Percentiles rank a stretch among this genome's conserved stretches.
These are phyloP conservation scores for Postia placenta DNA, from an alignment of 768 basidiomycete genomes.

Conservation along the genomic window DNA sequence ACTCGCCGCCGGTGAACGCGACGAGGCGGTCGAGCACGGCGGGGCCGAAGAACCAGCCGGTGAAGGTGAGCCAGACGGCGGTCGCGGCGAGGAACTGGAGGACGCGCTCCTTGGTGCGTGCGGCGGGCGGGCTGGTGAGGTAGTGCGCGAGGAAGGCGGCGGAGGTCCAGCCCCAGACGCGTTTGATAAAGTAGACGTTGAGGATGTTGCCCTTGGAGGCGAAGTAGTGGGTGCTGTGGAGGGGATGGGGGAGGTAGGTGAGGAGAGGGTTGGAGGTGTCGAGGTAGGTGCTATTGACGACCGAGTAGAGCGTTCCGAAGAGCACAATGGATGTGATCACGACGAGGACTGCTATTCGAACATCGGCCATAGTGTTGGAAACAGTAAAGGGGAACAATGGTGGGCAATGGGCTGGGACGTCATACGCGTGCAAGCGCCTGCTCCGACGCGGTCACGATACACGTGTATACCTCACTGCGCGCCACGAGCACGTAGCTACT, in stretches of 20 bases:
- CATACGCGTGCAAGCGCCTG: too few species aligned
- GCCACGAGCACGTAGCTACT: too few species aligned
- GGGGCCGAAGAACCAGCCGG: constrained; percentile 87
- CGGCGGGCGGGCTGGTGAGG: constrained; percentile 45
- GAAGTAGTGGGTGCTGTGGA: constrained; percentile 60
- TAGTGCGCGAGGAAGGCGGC: constrained; percentile 54
- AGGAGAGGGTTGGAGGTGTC: constrained; percentile 80
- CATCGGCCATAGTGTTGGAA: constrained; percentile 15
- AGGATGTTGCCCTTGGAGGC: constrained; percentile 76
- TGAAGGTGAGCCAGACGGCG: constrained; percentile 66
- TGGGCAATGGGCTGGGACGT: too few species aligned
- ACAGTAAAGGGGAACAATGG: too few species aligned
- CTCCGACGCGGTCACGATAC: too few species aligned
- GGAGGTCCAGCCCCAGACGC: constrained; percentile 88
- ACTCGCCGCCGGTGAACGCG: constrained; percentile 67
- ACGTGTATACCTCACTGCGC: too few species aligned
- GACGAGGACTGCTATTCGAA: constrained; percentile 26
- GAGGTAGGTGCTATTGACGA: constrained; percentile 62
- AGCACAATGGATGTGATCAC: constrained; percentile 42
- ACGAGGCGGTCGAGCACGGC: constrained; percentile 64
- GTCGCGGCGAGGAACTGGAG: constrained; percentile 55
- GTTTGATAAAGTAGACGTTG: constrained; percentile 86
- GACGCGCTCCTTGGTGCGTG: constrained; percentile 37
- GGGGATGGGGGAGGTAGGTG: constrained; percentile 62
- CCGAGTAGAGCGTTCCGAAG: constrained; percentile 61